These are phyloP conservation scores for Solanum medicagineum DNA, from an alignment of 257 asterid species.

Conservation along the genomic window DNA sequence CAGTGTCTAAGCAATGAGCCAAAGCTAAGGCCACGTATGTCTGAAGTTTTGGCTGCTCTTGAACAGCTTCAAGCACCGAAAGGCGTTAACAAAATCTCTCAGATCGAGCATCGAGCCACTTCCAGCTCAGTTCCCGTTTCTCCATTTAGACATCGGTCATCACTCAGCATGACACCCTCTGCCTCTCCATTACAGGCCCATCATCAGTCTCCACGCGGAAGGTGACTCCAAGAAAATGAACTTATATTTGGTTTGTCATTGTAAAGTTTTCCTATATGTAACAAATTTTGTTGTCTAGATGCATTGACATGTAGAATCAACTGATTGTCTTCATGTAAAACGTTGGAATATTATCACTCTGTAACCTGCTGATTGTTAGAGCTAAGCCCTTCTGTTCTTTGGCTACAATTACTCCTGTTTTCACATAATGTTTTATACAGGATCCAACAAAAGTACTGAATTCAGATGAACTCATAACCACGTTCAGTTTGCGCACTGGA, in stretches of 20 bases:
- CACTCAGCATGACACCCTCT: constrained; percentile 26
- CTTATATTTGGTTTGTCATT: background rate
- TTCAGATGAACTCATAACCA: too few species aligned
- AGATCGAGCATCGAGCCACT: constrained; percentile 9
- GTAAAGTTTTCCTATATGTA: background rate
- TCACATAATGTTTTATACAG: background rate
- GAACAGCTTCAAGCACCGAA: constrained; percentile 49
- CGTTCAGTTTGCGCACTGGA: too few species aligned
- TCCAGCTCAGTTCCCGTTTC: constrained; percentile 11
- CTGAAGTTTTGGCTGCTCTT: constrained; percentile 43
- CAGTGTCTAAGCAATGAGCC: constrained; percentile 51
- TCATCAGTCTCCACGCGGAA: constrained; percentile 28
- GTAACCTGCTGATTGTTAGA: background rate
- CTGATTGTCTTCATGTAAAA: background rate
- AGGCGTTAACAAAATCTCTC: constrained; percentile 10
- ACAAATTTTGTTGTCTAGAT: background rate
- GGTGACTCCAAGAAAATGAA: constrained; percentile 18
- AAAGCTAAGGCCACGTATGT: constrained; percentile 55
- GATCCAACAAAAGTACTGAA: too few species aligned
- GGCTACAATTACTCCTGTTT: background rate
- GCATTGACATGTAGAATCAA: background rate
- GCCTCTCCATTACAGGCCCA: constrained; percentile 46
- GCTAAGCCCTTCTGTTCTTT: background rate
- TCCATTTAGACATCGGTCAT: constrained; percentile 23
- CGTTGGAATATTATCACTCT: background rate